phyloP scores from a whole-genome alignment of 169 alveolate species.

The Perkinsus marinus region DNA sequence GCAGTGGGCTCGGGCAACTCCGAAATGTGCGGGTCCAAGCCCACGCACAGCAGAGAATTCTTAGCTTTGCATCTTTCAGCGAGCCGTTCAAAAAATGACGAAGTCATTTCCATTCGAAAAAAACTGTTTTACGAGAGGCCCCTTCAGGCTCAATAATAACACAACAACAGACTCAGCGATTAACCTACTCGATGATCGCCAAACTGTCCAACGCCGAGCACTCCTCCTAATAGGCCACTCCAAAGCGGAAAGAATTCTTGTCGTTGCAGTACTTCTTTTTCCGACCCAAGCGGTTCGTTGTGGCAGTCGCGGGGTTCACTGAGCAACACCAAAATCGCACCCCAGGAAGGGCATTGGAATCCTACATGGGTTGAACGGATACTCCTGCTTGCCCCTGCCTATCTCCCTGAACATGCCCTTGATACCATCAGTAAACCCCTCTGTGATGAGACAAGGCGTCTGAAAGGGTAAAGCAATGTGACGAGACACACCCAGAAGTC shows the following conservation, averaged over 20 bases:
- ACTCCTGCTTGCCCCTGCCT: not conserved
- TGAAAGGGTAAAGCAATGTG: too few species aligned
- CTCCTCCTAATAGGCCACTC: not conserved
- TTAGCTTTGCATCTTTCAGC: slow-evolving; percentile 18
- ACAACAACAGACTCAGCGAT: too few species aligned
- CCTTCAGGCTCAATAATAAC: too few species aligned
- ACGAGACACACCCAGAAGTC: too few species aligned
- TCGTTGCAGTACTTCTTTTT: not conserved
- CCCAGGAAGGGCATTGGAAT: not conserved
- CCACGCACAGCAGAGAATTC: slow-evolving; percentile 36
- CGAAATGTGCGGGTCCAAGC: slow-evolving; percentile 25
- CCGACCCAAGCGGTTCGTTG: not conserved
- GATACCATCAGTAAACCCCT: not conserved
- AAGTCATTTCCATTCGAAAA: too few species aligned
- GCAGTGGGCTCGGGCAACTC: slow-evolving; percentile 11
- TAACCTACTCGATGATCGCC: too few species aligned
- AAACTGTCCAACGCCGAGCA: not conserved
- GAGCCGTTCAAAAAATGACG: not conserved
- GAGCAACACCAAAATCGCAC: not conserved
- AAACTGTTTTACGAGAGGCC: too few species aligned
- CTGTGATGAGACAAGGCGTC: not conserved
- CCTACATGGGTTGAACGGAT: not conserved
- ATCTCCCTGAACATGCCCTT: not conserved
- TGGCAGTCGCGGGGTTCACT: not conserved
- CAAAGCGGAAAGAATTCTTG: not conserved